phyloP scores from a whole-genome alignment of 441 rosid species.

The Eutrema salsugineum region DNA sequence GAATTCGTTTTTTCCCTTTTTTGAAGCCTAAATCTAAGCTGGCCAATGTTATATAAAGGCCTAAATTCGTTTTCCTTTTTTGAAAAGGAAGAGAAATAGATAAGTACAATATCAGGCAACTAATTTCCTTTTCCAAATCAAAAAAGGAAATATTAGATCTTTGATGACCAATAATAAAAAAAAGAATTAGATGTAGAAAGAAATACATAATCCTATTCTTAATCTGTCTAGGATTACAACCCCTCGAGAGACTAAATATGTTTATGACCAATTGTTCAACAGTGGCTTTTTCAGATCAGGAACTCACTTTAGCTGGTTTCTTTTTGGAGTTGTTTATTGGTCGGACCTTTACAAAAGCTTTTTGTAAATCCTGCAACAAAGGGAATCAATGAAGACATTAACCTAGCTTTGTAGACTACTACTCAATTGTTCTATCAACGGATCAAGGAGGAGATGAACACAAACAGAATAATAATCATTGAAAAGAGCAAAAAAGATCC shows the following conservation, averaged over 20 bases:
- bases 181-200: too few species aligned
- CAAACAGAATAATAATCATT: neutral
- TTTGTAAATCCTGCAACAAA: slow-evolving; percentile 51
- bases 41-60: neutral
- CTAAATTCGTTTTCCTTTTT: neutral
- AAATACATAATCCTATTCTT: neutral
- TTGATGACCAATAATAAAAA: too few species aligned
- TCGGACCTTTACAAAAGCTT: slow-evolving; percentile 67
- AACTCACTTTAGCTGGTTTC: slow-evolving; percentile 17
- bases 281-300: neutral
- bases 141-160: neutral
- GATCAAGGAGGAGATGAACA: neutral
- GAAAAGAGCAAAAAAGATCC: neutral
- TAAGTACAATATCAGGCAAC: neutral
- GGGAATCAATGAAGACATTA: neutral
- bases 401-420: neutral
- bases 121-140: neutral
- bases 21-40: too few species aligned
- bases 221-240: neutral
- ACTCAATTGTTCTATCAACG: neutral
- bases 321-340: slow-evolving; percentile 80
- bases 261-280: neutral
- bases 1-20: too few species aligned
- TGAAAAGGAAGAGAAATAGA: neutral
- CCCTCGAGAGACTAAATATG: neutral